Conservation (phyloP, 768 basidiomycete species). For the Cyclocybe aegerita region DNA sequence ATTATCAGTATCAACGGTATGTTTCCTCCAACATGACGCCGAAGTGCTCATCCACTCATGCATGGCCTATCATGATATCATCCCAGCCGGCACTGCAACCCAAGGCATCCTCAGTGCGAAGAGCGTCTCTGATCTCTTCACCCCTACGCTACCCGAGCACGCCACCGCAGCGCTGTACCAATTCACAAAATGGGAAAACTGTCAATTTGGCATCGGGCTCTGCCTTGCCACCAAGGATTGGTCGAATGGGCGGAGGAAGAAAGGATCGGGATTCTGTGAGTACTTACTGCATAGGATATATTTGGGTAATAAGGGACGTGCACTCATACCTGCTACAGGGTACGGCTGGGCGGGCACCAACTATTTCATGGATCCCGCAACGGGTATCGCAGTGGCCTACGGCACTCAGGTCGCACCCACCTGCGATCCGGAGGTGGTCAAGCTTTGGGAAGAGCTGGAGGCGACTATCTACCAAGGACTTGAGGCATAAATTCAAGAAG, state of each 20-base stretch:
- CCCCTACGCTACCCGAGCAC: slow-evolving; percentile 7
- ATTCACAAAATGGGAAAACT: slow-evolving; percentile 10
- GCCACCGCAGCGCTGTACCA: slow-evolving; percentile 1
- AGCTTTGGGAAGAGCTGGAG: slow-evolving; percentile 24
- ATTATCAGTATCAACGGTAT: slow-evolving; percentile 27
- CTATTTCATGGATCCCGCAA: slow-evolving; percentile 27
- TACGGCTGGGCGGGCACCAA: too few relatives aligned
- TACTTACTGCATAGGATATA: neutral
- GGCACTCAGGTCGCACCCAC: slow-evolving; percentile 29
- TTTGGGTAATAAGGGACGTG: slow-evolving; percentile 4
- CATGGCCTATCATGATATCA: neutral
- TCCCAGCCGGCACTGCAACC: slow-evolving; percentile 10
- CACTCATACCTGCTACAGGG: too few relatives aligned
- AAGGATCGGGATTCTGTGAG: slow-evolving; percentile 32
- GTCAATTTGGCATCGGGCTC: slow-evolving; percentile 26
- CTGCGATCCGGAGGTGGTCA: slow-evolving; percentile 19
- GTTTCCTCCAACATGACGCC: neutral
- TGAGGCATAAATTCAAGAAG: neutral
- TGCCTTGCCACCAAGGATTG: slow-evolving; percentile 26
- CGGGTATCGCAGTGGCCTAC: slow-evolving; percentile 27
- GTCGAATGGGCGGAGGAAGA: slow-evolving; percentile 25
- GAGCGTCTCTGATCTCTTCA: slow-evolving; percentile 19
- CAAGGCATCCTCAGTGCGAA: slow-evolving; percentile 18
- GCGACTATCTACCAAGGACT: slow-evolving; percentile 14
- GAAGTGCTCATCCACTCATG: slow-evolving; percentile 20